A percentile compares a stretch with the other conserved stretches of the same genome.
phyloP scores from a whole-genome alignment of 768 basidiomycete species.

The Lentinula raphanica region DNA sequence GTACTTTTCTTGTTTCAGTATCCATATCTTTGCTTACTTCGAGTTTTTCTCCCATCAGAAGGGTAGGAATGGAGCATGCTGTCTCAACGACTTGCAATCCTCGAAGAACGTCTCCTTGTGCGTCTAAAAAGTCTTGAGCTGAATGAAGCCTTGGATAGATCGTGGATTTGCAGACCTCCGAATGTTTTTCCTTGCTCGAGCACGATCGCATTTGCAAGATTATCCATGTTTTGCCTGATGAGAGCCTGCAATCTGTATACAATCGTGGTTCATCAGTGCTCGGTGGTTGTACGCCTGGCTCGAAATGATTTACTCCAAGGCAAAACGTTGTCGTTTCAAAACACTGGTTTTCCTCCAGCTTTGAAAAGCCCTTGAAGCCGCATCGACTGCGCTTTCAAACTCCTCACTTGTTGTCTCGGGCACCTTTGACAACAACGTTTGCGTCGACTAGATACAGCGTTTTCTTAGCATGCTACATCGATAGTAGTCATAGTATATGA shows the following conservation, averaged over 20 bases:
- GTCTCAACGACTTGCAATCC: constrained; percentile 87
- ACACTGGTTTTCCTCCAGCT: constrained; percentile 85
- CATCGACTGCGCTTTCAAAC: constrained; percentile 77
- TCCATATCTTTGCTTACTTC: constrained; percentile 95
- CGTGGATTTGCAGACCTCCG: constrained; percentile 44
- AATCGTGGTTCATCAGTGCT: not conserved
- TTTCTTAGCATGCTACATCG: not conserved
- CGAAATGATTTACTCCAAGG: constrained; percentile 45
- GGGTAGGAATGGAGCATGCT: constrained; percentile 75
- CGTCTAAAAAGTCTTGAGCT: constrained; percentile 48
- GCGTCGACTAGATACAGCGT: constrained; percentile 62
- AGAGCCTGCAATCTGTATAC: constrained; percentile 66
- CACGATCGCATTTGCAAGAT: constrained; percentile 83
- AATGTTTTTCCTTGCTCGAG: constrained; percentile 95
- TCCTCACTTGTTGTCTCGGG: constrained; percentile 83
- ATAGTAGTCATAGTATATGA: not conserved
- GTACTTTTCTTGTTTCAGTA: constrained; percentile 77
- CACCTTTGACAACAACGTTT: constrained; percentile 82
- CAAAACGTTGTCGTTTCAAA: constrained; percentile 81
- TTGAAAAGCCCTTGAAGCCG: constrained; percentile 81
- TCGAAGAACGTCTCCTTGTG: constrained; percentile 90
- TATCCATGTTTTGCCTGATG: constrained; percentile 79
- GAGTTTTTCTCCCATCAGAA: constrained; percentile 29
- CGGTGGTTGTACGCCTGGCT: not conserved
- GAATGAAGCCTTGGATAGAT: not conserved